Base-by-base conservation (phyloP, 805 yeast species). In the Kuraishia molischiana region DNA sequence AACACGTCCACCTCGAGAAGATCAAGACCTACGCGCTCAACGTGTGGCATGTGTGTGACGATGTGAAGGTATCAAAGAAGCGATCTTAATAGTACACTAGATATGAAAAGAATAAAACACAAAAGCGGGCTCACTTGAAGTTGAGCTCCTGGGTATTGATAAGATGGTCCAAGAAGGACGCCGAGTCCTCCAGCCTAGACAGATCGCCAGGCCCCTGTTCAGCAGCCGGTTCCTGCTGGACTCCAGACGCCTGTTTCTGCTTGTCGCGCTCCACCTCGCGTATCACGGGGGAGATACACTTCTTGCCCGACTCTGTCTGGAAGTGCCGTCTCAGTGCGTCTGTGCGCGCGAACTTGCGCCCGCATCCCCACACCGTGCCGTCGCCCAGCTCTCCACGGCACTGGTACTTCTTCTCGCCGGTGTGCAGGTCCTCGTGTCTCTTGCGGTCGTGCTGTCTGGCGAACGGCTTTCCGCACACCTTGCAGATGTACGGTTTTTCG, bases 21-120 rank as follows among this genome's bases (percentile, higher is more conserved):
- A 83, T 86, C 39, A 86, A 85, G 58, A 82, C 90, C 0, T 85
- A 78, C 65, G 94, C 95, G 0, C 95, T 95, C 0, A 90, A 81
- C 35, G 77, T 86, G 2, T 79, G 84, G 79, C 95, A 85, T 47
- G 61, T 83, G 2, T 83, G 84, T 34, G 62, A 69, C 3, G 81
- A 75, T 37, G 35, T 26, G 13, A n/a, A 15, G 19, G 29, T 33
- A 4, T 6, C 17, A 14, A 20, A 19, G n/a, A 17, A 31, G 11
- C 10, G 11, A 22, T 8, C 8, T 22, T 8, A 22, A 22, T 22
- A 22, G 11, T 22, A 11, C 8, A 8, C 8, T 11, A 22, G 26
- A 22, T 22, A 22, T 22, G n/a, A n/a, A n/a, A n/a, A n/a, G n/a
- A n/a, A 22, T 22, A 22, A 22, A 8, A 11, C 26, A 22, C 26